Base-by-base conservation (phyloP, 176 grass and related monocot species). In the Cenchrus americanus region DNA sequence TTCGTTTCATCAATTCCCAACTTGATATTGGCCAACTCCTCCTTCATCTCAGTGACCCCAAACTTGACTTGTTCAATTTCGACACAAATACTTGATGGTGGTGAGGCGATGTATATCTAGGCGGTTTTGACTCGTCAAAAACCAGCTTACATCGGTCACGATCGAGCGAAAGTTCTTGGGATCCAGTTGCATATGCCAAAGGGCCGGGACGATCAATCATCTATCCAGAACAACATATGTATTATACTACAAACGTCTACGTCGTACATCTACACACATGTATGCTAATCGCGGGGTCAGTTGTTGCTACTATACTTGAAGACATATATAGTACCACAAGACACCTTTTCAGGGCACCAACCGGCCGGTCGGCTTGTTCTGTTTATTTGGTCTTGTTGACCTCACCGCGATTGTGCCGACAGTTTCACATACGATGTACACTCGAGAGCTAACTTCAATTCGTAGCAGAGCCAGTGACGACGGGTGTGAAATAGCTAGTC, bases 301-400 rank as follows among this genome's bases (percentile, higher is more conserved):
- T 50, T 53, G 46, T 68, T 67, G 65, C 49, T 52, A 24, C 27
- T 30, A 30, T 30, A 30, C 23, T 52, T 66, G 30, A 22, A 27
- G 19, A 27, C 8, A 41, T 22, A 49, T 9, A 48, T 34, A 1
- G 6, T 21, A 66, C 27, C 27, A 30, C 19, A 53, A 41, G 5
- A 32, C 27, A 54, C 12, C 78, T 80, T 80, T 80, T 66, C 26
- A 51, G 27, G 27, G 27, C 77, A 66, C 21, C 62, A 80, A 80
- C 49, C 49, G 17, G 71, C 71, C 24, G 47, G 55, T 19, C 8
- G 24, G 47, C 10, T 15, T 52, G 58, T 22, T 21, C 27, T 67
- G 10, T 14, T 69, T n/a, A 24, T 13, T 77, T 26, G n/a, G 66
- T 58, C 66, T 70, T 81, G 8, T 46, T 81, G 79, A 46, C 79